Evolutionary conservation across 805 yeast genomes (phyloP).

Genomic region (Suhomyces sp.): DNA sequence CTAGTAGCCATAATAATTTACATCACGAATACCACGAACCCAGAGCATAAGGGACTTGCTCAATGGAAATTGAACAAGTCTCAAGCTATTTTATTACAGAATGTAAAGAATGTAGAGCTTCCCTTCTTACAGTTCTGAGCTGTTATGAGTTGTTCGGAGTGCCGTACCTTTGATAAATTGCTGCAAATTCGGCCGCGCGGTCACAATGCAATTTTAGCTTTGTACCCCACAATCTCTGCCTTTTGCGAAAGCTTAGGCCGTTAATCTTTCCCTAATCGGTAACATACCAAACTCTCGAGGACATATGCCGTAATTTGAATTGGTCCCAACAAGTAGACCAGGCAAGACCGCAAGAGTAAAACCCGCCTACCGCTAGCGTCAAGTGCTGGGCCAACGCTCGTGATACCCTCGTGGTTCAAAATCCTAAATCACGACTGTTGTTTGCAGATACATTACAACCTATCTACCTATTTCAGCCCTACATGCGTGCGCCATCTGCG

Average conservation of each 20-base stretch:
- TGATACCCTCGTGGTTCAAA: background rate
- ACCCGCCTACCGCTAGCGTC: too few species aligned
- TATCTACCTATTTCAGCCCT: too few species aligned
- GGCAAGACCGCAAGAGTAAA: too few species aligned
- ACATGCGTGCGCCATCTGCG: background rate
- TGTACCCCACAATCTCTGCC: background rate
- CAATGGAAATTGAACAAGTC: background rate
- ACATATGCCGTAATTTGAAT: background rate
- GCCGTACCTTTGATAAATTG: background rate
- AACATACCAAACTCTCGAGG: background rate
- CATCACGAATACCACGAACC: background rate
- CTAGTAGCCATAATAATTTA: background rate
- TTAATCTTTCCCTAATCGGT: background rate
- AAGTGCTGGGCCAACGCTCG: too few species aligned
- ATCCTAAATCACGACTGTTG: too few species aligned
- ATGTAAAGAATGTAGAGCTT: background rate
- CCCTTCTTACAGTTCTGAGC: background rate
- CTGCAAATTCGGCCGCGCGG: background rate
- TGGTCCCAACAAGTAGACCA: background rate
- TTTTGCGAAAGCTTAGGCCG: background rate
- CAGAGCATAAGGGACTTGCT: background rate
- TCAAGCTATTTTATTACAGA: background rate
- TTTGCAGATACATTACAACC: too few species aligned
- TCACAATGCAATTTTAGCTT: background rate
- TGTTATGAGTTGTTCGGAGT: too few species aligned